A percentile compares a stretch with the other conserved stretches of the same genome.
These are phyloP conservation scores for Cystobasidium slooffiae DNA, from an alignment of 1,284 basidiomycete genomes.

Conservation along the genomic window DNA sequence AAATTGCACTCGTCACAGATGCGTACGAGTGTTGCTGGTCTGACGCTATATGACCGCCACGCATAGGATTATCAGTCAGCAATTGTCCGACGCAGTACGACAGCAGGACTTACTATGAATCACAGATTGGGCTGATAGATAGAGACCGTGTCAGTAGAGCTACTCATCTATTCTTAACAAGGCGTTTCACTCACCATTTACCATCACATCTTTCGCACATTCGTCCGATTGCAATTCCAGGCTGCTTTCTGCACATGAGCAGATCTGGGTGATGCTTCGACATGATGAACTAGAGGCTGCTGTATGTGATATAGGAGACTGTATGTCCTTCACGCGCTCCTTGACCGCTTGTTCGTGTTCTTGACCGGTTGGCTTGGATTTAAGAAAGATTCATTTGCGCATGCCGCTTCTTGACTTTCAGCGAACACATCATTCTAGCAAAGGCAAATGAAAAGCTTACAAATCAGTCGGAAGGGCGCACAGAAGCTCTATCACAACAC, in stretches of 20 bases:
- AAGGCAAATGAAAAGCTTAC: not conserved
- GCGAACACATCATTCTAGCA: not conserved
- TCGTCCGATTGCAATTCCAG: slow-evolving; percentile 74
- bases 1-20: slow-evolving; percentile 99
- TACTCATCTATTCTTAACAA: no score
- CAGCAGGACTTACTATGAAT: slow-evolving; percentile 69
- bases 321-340: no score
- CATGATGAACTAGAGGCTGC: not conserved
- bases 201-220: slow-evolving; percentile 99
- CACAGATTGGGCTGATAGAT: slow-evolving; percentile 83
- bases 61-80: slow-evolving; percentile 21
- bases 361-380: not conserved
- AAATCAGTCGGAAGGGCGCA: not conserved
- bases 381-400: not conserved
- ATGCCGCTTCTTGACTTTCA: slow-evolving; percentile 1
- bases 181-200: slow-evolving; percentile 76
- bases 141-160: not conserved
- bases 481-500: not conserved
- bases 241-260: slow-evolving; percentile 52
- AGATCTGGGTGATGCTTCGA: slow-evolving; percentile 50
- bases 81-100: not conserved
- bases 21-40: slow-evolving; percentile 94
- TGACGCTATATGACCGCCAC: slow-evolving; percentile 62
- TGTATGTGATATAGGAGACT: no score
- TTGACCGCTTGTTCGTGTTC: not conserved